Evolutionary conservation across 2,329 filamentous ascomycete species (phyloP).

Genomic region (Zymoseptoria brevis): DNA sequence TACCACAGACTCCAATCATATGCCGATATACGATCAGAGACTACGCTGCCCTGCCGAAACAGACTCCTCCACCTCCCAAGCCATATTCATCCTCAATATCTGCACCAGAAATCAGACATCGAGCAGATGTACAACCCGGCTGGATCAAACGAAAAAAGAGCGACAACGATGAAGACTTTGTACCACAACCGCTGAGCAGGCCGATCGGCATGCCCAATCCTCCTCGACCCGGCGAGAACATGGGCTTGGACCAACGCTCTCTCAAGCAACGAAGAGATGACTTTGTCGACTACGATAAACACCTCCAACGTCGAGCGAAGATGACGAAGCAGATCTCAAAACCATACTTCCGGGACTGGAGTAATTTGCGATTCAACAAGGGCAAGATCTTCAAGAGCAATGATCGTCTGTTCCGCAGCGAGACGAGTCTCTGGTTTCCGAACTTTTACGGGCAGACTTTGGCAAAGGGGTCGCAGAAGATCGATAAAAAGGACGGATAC

Average conservation of each 20-base stretch:
- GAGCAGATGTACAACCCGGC: constrained; percentile 13
- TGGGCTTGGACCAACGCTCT: constrained; percentile 62
- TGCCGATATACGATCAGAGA: constrained; percentile 4
- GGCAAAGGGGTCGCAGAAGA: constrained; percentile 57
- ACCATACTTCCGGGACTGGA: constrained; percentile 95
- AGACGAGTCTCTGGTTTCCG: constrained; percentile 83
- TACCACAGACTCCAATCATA: neutral
- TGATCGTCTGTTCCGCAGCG: constrained; percentile 71
- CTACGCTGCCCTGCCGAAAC: constrained; percentile 16
- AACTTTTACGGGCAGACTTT: constrained; percentile 80
- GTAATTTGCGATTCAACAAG: constrained; percentile 69
- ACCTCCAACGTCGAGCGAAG: constrained; percentile 65
- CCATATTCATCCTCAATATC: constrained; percentile 6
- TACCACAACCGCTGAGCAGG: constrained; percentile 50
- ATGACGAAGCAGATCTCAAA: constrained; percentile 70
- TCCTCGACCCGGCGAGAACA: constrained; percentile 72
- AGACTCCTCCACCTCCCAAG: constrained; percentile 5
- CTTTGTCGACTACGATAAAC: constrained; percentile 77
- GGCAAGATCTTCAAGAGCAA: constrained; percentile 91
- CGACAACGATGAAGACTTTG: constrained; percentile 36
- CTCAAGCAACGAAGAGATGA: constrained; percentile 65
- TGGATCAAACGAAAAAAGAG: constrained; percentile 16
- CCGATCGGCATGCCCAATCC: constrained; percentile 76
- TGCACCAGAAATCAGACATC: constrained; percentile 11
- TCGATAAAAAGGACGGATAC: constrained; percentile 44